phyloP scores from a whole-genome alignment of 805 yeast species.

The Yamadazyma phyllophila region DNA sequence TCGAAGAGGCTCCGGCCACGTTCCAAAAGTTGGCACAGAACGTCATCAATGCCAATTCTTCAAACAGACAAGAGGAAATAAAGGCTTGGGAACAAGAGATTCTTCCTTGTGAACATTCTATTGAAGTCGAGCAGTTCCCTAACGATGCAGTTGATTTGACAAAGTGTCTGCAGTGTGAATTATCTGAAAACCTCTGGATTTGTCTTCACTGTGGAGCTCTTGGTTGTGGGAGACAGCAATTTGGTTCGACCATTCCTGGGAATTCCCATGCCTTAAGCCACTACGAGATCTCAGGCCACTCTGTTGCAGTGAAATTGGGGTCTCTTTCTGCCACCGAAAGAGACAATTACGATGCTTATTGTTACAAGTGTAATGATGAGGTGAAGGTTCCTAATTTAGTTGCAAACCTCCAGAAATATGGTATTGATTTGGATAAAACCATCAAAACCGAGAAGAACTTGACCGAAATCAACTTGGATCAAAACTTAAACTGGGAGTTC shows the following conservation, averaged over 20 bases:
- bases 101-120: conserved; percentile 73
- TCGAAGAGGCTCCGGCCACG: conserved; percentile 21
- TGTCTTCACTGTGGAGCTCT: conserved; percentile 87
- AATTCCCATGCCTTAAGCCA: conserved; percentile 87
- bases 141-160: conserved; percentile 27
- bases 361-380: conserved; percentile 89
- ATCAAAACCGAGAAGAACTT: conserved; percentile 83
- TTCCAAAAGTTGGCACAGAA: conserved; percentile 36
- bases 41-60: conserved; percentile 57
- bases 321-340: conserved; percentile 70
- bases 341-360: conserved; percentile 71
- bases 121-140: conserved; percentile 44
- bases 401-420: conserved; percentile 52
- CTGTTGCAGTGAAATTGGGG: conserved; percentile 88
- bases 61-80: conserved; percentile 62
- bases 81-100: conserved; percentile 92
- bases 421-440: conserved; percentile 56
- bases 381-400: conserved; percentile 65
- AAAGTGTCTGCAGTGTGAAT: conserved; percentile 57
- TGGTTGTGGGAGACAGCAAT: conserved; percentile 94
- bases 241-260: conserved; percentile 87
- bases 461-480: conserved; percentile 88
- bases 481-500: conserved; percentile 91
- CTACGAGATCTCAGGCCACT: conserved; percentile 57
- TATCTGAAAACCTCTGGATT: conserved; percentile 83